A percentile compares a stretch with the other conserved stretches of the same genome.
Evolutionary conservation across 1,284 basidiomycete genomes (phyloP).

Genomic region (Lentinula novae-zelandiae): DNA sequence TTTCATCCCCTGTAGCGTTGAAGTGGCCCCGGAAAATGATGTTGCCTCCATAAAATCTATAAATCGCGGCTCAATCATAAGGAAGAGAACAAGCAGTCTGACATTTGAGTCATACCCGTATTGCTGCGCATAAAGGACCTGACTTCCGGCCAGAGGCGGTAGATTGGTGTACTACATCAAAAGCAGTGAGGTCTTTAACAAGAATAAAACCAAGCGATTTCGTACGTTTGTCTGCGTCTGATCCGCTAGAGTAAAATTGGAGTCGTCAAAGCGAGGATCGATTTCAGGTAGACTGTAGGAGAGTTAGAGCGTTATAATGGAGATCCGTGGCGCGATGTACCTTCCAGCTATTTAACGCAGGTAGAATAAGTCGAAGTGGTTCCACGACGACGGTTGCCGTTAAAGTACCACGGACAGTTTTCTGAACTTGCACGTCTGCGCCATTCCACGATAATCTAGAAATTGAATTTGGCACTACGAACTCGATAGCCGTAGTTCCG

Average conservation of each 20-base stretch:
- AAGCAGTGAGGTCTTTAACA: neutral
- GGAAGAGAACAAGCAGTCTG: neutral
- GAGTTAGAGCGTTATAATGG: neutral
- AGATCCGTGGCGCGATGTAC: constrained; percentile 18
- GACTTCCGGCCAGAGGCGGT: constrained; percentile 35
- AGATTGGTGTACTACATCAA: constrained; percentile 40
- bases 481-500: constrained; percentile 40
- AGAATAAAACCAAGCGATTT: constrained; percentile 1
- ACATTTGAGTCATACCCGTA: constrained; percentile 34
- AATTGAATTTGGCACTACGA: constrained; percentile 37
- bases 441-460: constrained; percentile 44
- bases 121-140: constrained; percentile 47
- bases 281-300: constrained; percentile 42
- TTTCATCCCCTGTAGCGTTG: constrained; percentile 38
- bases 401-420: constrained; percentile 29
- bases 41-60: constrained; percentile 44
- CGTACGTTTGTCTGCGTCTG: constrained; percentile 40
- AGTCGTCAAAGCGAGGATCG: constrained; percentile 41
- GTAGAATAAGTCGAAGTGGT: constrained; percentile 24
- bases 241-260: constrained; percentile 36
- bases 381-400: constrained; percentile 22
- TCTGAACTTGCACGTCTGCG: constrained; percentile 18
- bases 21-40: constrained; percentile 53
- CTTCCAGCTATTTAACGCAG: constrained; percentile 39
- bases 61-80: neutral